Evolutionary conservation across 2,329 filamentous ascomycete genomes (phyloP).

Genomic region (Cladosporium velox): DNA sequence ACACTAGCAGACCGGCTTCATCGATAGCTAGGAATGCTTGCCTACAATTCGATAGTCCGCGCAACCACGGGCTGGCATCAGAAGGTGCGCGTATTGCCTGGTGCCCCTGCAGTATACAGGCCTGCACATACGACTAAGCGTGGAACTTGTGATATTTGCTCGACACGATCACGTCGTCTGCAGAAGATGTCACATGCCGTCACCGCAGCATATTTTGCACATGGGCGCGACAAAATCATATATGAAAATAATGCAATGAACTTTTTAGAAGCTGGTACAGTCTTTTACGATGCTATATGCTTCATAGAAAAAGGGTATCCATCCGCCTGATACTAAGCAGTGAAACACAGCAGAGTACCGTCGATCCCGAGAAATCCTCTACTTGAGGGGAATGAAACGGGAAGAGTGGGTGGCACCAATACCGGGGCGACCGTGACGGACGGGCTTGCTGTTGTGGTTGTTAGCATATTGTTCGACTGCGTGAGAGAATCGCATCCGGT

Average conservation of each 20-base stretch:
- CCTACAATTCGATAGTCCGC: background rate
- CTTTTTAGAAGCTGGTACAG: conserved; percentile 20
- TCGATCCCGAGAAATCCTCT: conserved; percentile 41
- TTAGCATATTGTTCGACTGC: conserved; percentile 48
- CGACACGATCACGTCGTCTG: no score
- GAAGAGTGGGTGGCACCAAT: conserved; percentile 99
- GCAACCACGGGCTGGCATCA: background rate
- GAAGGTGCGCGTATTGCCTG: background rate
- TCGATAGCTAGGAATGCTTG: background rate
- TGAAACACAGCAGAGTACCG: conserved; percentile 10
- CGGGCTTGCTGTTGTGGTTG: conserved; percentile 75
- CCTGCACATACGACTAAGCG: background rate
- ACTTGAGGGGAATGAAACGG: conserved; percentile 99
- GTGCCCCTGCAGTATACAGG: background rate
- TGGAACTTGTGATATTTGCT: background rate
- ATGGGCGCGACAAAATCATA: background rate
- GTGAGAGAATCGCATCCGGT: conserved; percentile 1
- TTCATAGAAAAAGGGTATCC: conserved; percentile 19
- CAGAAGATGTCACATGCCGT: no score
- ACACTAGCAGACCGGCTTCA: background rate
- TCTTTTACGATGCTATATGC: conserved; percentile 20
- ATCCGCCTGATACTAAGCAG: conserved; percentile 7
- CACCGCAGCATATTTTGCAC: background rate
- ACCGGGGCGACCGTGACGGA: conserved; percentile 99
- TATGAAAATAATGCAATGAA: background rate